A percentile compares a stretch with the other conserved stretches of the same genome.
Conservation (phyloP, 768 basidiomycete species). For the Hysterangium stoloniferum region DNA sequence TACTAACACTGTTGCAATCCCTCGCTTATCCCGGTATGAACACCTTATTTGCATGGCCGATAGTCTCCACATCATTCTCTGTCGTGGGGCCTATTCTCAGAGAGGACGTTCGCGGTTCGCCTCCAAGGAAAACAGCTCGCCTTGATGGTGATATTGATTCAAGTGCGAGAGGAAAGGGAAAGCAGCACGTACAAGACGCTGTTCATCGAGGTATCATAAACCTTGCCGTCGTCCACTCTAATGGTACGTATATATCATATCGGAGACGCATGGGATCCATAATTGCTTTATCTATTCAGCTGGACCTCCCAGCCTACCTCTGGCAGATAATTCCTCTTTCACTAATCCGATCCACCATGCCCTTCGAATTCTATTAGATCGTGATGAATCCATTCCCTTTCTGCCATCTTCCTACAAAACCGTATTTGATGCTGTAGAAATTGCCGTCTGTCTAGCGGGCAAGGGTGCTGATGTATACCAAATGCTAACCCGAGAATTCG, state of each 20-base stretch:
- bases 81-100: slow-evolving; percentile 31
- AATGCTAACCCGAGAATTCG: slow-evolving; percentile 50
- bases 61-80: slow-evolving; percentile 44
- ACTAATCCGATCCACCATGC: slow-evolving; percentile 1
- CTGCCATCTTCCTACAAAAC: slow-evolving; percentile 51
- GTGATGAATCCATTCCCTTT: slow-evolving; percentile 17
- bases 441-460: slow-evolving; percentile 22
- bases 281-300: background rate
- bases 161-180: slow-evolving; percentile 23
- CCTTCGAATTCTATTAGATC: background rate
- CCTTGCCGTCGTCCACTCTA: slow-evolving; percentile 39
- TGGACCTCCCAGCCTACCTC: slow-evolving; percentile 2
- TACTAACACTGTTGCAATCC: too few species aligned
- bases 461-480: slow-evolving; percentile 54
- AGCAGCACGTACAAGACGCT: slow-evolving; percentile 10
- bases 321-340: background rate
- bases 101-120: slow-evolving; percentile 41
- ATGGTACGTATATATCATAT: slow-evolving; percentile 24
- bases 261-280: background rate
- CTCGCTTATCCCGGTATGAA: too few species aligned
- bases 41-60: slow-evolving; percentile 24
- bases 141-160: slow-evolving; percentile 50
- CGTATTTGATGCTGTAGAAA: slow-evolving; percentile 36
- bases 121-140: slow-evolving; percentile 61
- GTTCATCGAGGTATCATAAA: slow-evolving; percentile 31